Percentiles rank a stretch among this genome's conserved stretches.
phyloP scores from a whole-genome alignment of 257 asterid genomes.

The Perilla frutescens region DNA sequence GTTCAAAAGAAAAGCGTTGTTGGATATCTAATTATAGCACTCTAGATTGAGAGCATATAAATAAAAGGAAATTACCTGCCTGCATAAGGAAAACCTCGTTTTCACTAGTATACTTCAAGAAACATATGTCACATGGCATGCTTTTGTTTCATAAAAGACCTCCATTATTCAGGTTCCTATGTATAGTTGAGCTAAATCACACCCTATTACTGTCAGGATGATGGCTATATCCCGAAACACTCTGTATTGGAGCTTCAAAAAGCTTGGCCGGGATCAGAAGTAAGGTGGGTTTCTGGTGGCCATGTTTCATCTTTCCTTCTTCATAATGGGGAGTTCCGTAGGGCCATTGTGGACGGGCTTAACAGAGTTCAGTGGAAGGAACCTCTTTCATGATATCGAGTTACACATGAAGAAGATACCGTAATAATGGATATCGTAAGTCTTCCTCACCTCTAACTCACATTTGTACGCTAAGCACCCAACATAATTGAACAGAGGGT shows the following conservation, averaged over 20 bases:
- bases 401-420: conserved; percentile 20
- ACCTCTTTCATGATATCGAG: conserved; percentile 43
- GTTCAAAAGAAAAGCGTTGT: no score
- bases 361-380: conserved; percentile 83
- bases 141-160: not conserved
- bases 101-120: not conserved
- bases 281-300: conserved; percentile 95
- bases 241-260: conserved; percentile 89
- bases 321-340: conserved; percentile 78
- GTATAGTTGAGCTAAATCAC: not conserved
- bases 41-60: no score
- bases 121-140: not conserved
- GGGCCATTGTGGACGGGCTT: conserved; percentile 84
- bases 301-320: conserved; percentile 91
- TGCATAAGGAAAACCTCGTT: not conserved
- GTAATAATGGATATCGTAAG: conserved; percentile 11
- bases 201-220: conserved; percentile 58
- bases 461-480: conserved; percentile 34
- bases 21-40: no score
- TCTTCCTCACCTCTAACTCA: conserved; percentile 26
- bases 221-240: conserved; percentile 92
- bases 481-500: conserved; percentile 17
- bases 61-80: not conserved
- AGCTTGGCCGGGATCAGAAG: conserved; percentile 99
- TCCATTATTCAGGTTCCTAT: not conserved